Evolutionary conservation across 805 yeast genomes (phyloP).

Genomic region (Candida cerambycidarum): DNA sequence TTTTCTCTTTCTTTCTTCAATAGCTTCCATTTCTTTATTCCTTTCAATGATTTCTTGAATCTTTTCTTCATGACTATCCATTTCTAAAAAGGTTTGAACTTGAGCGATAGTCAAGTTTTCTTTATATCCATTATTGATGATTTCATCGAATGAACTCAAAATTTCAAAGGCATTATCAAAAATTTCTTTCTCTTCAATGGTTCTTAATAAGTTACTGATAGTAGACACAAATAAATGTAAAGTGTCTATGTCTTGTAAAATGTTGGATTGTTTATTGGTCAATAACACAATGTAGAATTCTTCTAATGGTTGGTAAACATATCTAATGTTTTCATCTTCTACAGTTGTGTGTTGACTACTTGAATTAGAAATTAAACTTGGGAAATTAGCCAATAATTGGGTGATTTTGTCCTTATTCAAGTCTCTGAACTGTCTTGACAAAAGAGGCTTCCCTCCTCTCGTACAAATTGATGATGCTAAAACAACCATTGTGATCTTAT

Average conservation of each 20-base stretch:
- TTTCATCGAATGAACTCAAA: slow-evolving; percentile 90
- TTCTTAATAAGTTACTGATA: slow-evolving; percentile 68
- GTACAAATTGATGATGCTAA: slow-evolving; percentile 94
- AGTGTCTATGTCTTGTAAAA: slow-evolving; percentile 91
- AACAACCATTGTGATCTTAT: slow-evolving; percentile 54
- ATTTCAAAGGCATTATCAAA: slow-evolving; percentile 85
- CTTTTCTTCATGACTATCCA: slow-evolving; percentile 98
- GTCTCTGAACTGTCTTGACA: slow-evolving; percentile 90
- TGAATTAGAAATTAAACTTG: slow-evolving; percentile 68
- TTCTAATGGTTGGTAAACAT: slow-evolving; percentile 94
- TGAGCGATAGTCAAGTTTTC: slow-evolving; percentile 83
- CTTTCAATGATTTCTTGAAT: slow-evolving; percentile 97
- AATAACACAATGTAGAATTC: slow-evolving; percentile 87
- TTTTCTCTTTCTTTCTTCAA: slow-evolving; percentile 93
- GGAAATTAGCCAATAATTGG: slow-evolving; percentile 81
- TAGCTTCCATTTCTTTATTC: slow-evolving; percentile 95
- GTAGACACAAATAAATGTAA: slow-evolving; percentile 82
- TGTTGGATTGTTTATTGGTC: slow-evolving; percentile 88
- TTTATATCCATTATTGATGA: slow-evolving; percentile 82
- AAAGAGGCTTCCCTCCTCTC: slow-evolving; percentile 86
- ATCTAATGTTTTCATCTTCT: slow-evolving; percentile 88
- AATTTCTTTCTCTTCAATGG: slow-evolving; percentile 79
- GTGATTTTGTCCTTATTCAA: slow-evolving; percentile 82
- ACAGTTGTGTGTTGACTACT: slow-evolving; percentile 87
- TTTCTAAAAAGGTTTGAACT: slow-evolving; percentile 84